Conservation (phyloP, 257 asterid species). For the Osmanthus fragrans region DNA sequence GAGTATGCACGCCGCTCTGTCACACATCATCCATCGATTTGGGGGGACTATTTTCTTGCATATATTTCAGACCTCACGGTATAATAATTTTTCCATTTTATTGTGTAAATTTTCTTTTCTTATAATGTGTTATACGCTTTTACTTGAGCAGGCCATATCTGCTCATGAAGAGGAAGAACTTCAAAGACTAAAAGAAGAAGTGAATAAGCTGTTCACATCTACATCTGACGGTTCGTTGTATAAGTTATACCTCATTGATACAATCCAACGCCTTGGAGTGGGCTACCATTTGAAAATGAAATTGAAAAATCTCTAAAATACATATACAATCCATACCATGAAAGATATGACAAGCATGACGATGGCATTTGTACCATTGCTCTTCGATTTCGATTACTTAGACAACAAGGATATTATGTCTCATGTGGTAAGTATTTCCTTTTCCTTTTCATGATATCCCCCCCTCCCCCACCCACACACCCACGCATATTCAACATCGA, state of each 20-base stretch:
- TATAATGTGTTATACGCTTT: neutral
- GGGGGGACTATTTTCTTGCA: neutral
- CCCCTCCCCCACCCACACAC: too few relatives aligned
- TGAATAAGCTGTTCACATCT: neutral
- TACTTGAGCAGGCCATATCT: neutral
- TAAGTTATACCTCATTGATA: neutral
- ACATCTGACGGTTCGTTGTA: neutral
- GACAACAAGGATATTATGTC: slow-evolving; percentile 33
- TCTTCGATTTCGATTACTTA: slow-evolving; percentile 38
- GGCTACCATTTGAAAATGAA: slow-evolving; percentile 6
- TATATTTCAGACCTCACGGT: too few relatives aligned
- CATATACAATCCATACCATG: neutral
- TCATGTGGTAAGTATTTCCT: slow-evolving; percentile 21
- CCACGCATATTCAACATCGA: too few relatives aligned
- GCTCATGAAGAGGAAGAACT: neutral
- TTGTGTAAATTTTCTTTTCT: too few relatives aligned
- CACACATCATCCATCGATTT: neutral
- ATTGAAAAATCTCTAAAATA: neutral
- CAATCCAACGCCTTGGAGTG: slow-evolving; percentile 6
- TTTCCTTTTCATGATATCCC: too few relatives aligned
- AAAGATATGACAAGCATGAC: neutral
- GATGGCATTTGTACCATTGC: slow-evolving; percentile 5
- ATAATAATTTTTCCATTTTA: too few relatives aligned
- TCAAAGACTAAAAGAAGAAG: slow-evolving; percentile 7
- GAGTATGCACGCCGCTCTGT: neutral